phyloP scores from a whole-genome alignment of 2,329 filamentous ascomycete genomes.

The Seiridium cupressi region DNA sequence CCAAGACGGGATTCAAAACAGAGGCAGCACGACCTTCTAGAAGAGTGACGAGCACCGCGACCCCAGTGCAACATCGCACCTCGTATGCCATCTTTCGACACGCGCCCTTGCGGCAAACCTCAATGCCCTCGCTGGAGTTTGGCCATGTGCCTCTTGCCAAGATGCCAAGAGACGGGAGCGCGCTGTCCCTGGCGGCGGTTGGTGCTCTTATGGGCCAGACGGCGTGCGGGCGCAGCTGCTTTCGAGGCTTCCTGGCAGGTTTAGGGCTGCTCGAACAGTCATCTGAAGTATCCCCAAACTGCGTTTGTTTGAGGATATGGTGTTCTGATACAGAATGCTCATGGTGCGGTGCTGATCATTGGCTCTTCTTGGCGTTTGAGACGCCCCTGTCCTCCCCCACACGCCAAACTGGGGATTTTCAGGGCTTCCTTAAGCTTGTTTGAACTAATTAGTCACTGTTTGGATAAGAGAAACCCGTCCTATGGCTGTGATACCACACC shows the following conservation, averaged over 20 bases:
- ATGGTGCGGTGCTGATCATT: neutral
- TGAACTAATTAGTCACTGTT: neutral
- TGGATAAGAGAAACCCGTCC: neutral
- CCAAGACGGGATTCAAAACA: neutral
- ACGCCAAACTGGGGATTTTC: neutral
- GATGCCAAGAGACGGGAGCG: neutral
- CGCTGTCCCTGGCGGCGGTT: neutral
- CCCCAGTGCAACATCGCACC: neutral
- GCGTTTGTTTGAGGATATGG: neutral
- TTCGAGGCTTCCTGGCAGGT: neutral
- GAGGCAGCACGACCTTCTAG: slow-evolving; percentile 2
- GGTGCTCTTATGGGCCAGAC: neutral
- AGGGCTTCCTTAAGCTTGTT: slow-evolving; percentile 1
- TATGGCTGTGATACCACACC: no score
- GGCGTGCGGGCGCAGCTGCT: neutral
- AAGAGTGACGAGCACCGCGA: slow-evolving; percentile 1
- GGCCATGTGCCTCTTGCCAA: neutral
- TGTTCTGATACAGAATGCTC: neutral
- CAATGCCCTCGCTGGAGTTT: neutral
- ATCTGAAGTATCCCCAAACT: neutral
- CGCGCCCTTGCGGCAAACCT: neutral
- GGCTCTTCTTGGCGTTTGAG: slow-evolving; percentile 3
- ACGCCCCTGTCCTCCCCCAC: neutral
- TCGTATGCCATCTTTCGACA: neutral
- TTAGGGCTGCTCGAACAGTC: neutral